Conservation (phyloP, 441 rosid genomes). For the Omphalea diandra region DNA sequence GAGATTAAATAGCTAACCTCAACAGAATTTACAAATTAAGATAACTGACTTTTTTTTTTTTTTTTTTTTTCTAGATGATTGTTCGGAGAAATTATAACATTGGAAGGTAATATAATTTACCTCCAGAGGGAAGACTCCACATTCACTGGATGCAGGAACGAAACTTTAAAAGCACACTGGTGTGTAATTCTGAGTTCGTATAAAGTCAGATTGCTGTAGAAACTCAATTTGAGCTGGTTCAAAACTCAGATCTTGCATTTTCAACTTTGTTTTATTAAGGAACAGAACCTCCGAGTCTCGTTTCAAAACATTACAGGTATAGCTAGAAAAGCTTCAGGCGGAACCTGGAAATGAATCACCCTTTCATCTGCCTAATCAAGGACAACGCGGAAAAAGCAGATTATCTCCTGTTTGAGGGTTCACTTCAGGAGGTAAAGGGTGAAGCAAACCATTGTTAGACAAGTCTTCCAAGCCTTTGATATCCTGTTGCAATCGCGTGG, state of each 20-base stretch:
- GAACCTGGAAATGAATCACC: background rate
- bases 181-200: conserved; percentile 9
- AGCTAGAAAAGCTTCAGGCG: no score
- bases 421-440: conserved; percentile 38
- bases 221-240: no score
- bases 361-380: conserved; percentile 22
- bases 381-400: conserved; percentile 30
- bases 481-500: conserved; percentile 46
- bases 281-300: background rate
- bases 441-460: conserved; percentile 49
- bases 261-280: no score
- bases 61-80: no score
- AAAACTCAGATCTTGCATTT: no score
- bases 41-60: background rate
- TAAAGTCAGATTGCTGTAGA: conserved; percentile 3
- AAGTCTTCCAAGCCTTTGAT: conserved; percentile 52
- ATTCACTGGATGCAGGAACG: background rate
- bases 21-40: background rate
- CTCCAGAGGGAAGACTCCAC: conserved; percentile 6
- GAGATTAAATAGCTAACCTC: conserved; percentile 17
- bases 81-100: background rate
- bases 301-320: background rate
- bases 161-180: conserved; percentile 4
- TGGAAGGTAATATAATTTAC: conserved; percentile 13
- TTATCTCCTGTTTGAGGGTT: conserved; percentile 33